These are phyloP conservation scores for Parachaetomium inaequale DNA, from an alignment of 495 filamentous ascomycete genomes.

Conservation along the genomic window DNA sequence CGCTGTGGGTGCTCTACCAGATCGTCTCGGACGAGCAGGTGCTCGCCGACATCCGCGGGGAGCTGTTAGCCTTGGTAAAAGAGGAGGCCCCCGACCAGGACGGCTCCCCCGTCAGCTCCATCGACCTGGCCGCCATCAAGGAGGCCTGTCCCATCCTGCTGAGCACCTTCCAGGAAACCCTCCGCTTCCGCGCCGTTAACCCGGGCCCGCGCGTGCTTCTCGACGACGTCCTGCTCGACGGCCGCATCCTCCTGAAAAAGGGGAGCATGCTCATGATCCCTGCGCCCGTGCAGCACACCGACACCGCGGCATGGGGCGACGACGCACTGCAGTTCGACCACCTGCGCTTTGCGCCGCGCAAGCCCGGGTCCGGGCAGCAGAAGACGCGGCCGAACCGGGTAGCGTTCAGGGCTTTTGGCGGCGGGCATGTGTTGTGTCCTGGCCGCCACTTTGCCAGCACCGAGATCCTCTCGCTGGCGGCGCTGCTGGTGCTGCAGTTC, in stretches of 20 bases:
- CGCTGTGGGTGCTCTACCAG: constrained; percentile 24
- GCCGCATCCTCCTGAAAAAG: constrained; percentile 32
- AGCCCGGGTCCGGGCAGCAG: not conserved
- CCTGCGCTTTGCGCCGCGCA: constrained; percentile 26
- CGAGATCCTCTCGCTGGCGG: constrained; percentile 35
- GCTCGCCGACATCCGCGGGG: constrained; percentile 20
- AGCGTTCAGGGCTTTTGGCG: constrained; percentile 38
- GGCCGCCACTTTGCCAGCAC: constrained; percentile 36
- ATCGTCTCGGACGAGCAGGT: constrained; percentile 23
- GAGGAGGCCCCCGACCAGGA: not conserved
- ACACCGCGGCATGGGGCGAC: constrained; percentile 29
- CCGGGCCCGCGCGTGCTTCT: constrained; percentile 24
- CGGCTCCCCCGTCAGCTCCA: constrained; percentile 4
- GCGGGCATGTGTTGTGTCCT: constrained; percentile 34
- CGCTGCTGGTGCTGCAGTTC: constrained; percentile 39
- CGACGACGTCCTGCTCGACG: constrained; percentile 31
- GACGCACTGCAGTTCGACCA: constrained; percentile 30
- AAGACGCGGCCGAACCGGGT: constrained; percentile 22
- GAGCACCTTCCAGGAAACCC: constrained; percentile 29
- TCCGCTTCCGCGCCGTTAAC: constrained; percentile 26
- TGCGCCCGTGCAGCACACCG: constrained; percentile 28
- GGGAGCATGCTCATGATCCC: constrained; percentile 34
- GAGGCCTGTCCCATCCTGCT: constrained; percentile 26
- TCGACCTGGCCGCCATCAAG: constrained; percentile 21
- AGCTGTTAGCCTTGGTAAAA: constrained; percentile 22